Evolutionary conservation across 768 basidiomycete genomes (phyloP).

Genomic region (Rossbeevera mucosa): DNA sequence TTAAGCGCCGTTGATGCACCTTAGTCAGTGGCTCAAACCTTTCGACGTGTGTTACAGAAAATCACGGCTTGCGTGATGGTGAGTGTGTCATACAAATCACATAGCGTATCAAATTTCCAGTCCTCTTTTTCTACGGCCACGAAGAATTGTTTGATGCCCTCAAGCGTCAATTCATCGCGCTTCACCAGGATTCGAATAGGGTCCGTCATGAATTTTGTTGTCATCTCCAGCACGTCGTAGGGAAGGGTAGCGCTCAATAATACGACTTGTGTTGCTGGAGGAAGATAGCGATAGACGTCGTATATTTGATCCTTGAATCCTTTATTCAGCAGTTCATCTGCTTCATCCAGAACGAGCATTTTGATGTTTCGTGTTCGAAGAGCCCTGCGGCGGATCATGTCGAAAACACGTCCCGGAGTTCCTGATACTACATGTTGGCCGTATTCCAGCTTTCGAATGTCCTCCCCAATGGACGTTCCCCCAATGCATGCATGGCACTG

Average conservation of each 20-base stretch:
- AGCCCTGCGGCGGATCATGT: conserved; percentile 95
- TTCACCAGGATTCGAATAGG: conserved; percentile 98
- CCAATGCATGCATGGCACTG: conserved; percentile 99
- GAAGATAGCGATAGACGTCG: conserved; percentile 96
- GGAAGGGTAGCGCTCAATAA: conserved; percentile 94
- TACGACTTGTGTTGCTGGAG: conserved; percentile 95
- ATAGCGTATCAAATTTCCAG: conserved; percentile 98
- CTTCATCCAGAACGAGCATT: conserved; percentile 93
- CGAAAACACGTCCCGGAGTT: conserved; percentile 96
- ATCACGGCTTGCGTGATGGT: conserved; percentile 99
- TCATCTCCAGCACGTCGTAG: conserved; percentile 97
- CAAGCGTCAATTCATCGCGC: conserved; percentile 97
- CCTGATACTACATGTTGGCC: conserved; percentile 97
- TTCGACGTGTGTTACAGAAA: conserved; percentile 97
- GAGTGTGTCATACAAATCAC: conserved; percentile 95
- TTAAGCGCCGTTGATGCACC: conserved; percentile 5
- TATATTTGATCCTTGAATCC: conserved; percentile 99
- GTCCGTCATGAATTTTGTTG: conserved; percentile 99
- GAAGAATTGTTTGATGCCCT: conserved; percentile 95
- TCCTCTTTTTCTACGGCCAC: conserved; percentile 99
- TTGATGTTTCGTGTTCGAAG: conserved; percentile 96
- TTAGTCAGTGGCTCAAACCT: conserved; percentile 48
- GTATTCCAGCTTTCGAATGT: conserved; percentile 94
- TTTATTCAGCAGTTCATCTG: conserved; percentile 94
- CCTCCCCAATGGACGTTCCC: conserved; percentile 95